Evolutionary conservation across 1,284 basidiomycete genomes (phyloP).

Genomic region (Cryptococcus sp.): DNA sequence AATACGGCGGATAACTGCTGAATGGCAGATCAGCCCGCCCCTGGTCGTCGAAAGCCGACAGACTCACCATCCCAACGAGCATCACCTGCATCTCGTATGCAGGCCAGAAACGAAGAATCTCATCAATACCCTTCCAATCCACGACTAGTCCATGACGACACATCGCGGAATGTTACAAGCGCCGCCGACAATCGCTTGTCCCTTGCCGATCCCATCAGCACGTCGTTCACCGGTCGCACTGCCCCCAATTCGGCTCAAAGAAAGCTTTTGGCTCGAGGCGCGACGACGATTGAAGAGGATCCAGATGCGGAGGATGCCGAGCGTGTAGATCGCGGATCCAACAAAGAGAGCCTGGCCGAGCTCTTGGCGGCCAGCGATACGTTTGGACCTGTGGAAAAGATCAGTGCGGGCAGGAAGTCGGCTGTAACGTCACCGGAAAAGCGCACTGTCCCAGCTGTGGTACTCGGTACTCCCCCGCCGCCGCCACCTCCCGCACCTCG

Average conservation of each 20-base stretch:
- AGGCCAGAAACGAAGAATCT: no score
- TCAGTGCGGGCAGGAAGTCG: not conserved
- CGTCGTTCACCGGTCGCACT: not conserved
- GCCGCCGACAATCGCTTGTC: no score
- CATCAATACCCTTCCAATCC: no score
- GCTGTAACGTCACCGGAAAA: not conserved
- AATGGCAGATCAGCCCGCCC: not conserved
- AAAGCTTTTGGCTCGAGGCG: slow-evolving; percentile 30
- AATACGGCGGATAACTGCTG: not conserved
- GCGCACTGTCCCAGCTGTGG: slow-evolving; percentile 42
- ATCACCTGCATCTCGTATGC: no score
- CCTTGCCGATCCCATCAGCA: no score
- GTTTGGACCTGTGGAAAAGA: not conserved
- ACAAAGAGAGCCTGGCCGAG: slow-evolving; percentile 37
- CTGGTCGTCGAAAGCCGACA: not conserved
- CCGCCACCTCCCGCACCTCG: slow-evolving; percentile 4
- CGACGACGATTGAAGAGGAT: slow-evolving; percentile 39
- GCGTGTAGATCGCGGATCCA: slow-evolving; percentile 5
- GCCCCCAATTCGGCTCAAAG: slow-evolving; percentile 11
- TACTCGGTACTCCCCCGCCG: slow-evolving; percentile 40
- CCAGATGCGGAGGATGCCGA: slow-evolving; percentile 34
- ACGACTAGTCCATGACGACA: no score
- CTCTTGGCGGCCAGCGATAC: slow-evolving; percentile 1
- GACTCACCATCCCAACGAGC: not conserved
- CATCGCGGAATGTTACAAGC: no score